Conservation (phyloP, 1,284 basidiomycete genomes). For the Dichomitus squalens region DNA sequence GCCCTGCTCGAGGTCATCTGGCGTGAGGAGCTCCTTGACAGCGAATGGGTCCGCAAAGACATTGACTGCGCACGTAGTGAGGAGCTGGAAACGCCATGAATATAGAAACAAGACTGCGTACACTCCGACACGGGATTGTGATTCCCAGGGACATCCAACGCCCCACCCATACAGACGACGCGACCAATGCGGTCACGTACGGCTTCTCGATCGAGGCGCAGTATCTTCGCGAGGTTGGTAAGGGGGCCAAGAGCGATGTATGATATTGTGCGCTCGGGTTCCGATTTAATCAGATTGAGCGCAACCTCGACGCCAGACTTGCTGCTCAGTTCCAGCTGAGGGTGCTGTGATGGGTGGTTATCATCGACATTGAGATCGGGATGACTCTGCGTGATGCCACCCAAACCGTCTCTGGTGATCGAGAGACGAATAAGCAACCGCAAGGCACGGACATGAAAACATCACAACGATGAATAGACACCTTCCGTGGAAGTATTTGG, state of each 20-base stretch:
- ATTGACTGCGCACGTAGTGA: constrained; percentile 63
- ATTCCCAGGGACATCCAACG: constrained; percentile 92
- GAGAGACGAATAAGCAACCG: neutral
- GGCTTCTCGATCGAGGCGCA: constrained; percentile 58
- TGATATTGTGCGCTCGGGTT: constrained; percentile 69
- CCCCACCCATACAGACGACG: constrained; percentile 95
- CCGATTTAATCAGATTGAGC: constrained; percentile 63
- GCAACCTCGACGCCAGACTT: constrained; percentile 65
- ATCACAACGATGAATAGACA: constrained; percentile 30
- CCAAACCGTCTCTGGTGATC: constrained; percentile 73
- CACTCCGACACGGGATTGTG: constrained; percentile 83
- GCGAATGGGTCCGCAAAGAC: constrained; percentile 93
- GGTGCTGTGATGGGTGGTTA: constrained; percentile 36
- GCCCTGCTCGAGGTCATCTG: constrained; percentile 38
- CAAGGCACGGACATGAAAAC: no score
- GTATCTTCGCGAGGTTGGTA: constrained; percentile 80
- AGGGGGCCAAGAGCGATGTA: constrained; percentile 89
- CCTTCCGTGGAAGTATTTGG: constrained; percentile 88
- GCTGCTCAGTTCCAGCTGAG: constrained; percentile 53
- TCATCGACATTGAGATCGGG: constrained; percentile 66
- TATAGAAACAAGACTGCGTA: constrained; percentile 31
- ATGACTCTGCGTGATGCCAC: constrained; percentile 71
- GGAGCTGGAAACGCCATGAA: no score
- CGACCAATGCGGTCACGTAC: constrained; percentile 66
- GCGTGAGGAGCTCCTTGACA: constrained; percentile 63